Conservation (phyloP, 495 filamentous ascomycete genomes). For the Chaetomium cochliodes region DNA sequence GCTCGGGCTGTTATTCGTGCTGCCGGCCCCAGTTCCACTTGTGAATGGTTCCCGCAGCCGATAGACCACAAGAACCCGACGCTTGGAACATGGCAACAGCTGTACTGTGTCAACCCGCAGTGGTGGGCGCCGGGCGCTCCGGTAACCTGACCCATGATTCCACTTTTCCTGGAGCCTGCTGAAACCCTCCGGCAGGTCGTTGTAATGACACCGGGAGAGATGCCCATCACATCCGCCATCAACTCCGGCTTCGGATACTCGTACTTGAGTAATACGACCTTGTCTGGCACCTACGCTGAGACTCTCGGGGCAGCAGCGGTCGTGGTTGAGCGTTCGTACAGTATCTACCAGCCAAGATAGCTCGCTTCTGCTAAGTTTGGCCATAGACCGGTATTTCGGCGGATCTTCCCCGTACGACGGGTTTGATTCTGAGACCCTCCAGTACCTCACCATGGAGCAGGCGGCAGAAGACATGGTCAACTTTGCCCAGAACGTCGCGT, state of each 20-base stretch:
- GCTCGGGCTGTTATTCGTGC: constrained; percentile 13
- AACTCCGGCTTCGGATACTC: constrained; percentile 29
- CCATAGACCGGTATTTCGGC: constrained; percentile 58
- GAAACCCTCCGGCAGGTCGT: constrained; percentile 41
- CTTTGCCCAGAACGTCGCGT: constrained; percentile 58
- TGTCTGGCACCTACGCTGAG: constrained; percentile 53
- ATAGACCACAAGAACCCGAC: constrained; percentile 28
- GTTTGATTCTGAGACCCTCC: constrained; percentile 56
- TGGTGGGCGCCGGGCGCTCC: constrained; percentile 29
- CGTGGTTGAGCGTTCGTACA: constrained; percentile 53
- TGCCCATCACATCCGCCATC: constrained; percentile 45
- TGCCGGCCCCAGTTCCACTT: constrained; percentile 15
- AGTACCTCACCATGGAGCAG: constrained; percentile 61
- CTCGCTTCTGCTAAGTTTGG: background rate
- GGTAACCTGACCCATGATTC: constrained; percentile 8
- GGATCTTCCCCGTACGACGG: constrained; percentile 58
- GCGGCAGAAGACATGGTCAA: constrained; percentile 59
- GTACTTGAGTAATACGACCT: constrained; percentile 52
- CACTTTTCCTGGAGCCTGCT: background rate
- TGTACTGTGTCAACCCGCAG: constrained; percentile 30
- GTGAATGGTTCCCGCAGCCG: constrained; percentile 31
- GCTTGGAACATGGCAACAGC: constrained; percentile 27
- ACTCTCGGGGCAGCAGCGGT: constrained; percentile 57
- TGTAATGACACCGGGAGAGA: constrained; percentile 59
- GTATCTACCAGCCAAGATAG: background rate